These are phyloP conservation scores for Monosporozyma aerobia DNA, from an alignment of 805 yeast genomes.

Conservation along the genomic window DNA sequence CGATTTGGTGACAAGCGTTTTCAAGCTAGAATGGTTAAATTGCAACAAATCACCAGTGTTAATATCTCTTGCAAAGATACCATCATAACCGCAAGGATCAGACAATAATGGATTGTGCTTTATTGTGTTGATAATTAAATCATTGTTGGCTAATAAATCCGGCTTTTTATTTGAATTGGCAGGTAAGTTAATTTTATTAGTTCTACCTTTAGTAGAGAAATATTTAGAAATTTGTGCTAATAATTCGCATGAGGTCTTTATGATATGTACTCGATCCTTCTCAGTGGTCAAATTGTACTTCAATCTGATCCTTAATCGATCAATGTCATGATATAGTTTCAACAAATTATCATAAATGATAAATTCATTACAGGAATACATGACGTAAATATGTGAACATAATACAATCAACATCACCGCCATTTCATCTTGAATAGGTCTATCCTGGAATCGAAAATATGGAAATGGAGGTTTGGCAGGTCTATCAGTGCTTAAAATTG, in stretches of 20 bases:
- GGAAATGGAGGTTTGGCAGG: conserved; percentile 49
- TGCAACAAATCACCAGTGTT: conserved; percentile 48
- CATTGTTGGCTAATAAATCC: not conserved
- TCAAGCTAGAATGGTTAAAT: conserved; percentile 37
- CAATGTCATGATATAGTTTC: conserved; percentile 45
- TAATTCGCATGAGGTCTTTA: conserved; percentile 42
- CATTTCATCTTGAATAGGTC: conserved; percentile 45
- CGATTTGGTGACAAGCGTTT: conserved; percentile 57
- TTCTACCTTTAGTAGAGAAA: conserved; percentile 37
- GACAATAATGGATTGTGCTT: conserved; percentile 8
- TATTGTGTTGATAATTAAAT: not conserved
- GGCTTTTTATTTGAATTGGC: not conserved
- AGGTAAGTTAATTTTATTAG: conserved; percentile 17
- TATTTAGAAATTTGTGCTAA: conserved; percentile 54
- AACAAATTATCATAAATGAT: conserved; percentile 49
- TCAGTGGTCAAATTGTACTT: conserved; percentile 42
- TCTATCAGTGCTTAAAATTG: conserved; percentile 13
- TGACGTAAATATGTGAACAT: conserved; percentile 55
- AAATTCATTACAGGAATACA: conserved; percentile 65
- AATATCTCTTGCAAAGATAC: conserved; percentile 57
- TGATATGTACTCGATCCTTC: conserved; percentile 41
- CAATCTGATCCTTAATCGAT: conserved; percentile 48
- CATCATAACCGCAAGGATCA: conserved; percentile 58
- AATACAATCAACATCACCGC: conserved; percentile 47
- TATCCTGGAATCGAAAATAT: conserved; percentile 35